These are phyloP conservation scores for Avicennia marina DNA, from an alignment of 257 asterid genomes.

Conservation along the genomic window DNA sequence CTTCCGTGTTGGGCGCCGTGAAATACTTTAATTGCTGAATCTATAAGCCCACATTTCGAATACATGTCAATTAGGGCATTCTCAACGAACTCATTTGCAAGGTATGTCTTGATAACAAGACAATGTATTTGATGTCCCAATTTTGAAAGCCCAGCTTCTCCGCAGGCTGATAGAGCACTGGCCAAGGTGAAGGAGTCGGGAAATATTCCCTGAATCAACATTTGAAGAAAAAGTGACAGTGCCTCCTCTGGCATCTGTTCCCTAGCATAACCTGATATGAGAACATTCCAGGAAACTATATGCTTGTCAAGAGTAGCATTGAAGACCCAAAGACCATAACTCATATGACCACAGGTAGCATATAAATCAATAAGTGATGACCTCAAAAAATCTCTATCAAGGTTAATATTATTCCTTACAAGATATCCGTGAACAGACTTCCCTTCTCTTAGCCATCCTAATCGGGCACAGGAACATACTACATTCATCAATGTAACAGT, in stretches of 20 bases:
- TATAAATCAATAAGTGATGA: constrained; percentile 75
- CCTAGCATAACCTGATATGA: constrained; percentile 69
- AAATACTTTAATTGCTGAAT: constrained; percentile 49
- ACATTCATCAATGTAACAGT: constrained; percentile 68
- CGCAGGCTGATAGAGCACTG: constrained; percentile 73
- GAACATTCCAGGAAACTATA: constrained; percentile 74
- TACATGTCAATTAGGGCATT: constrained; percentile 81
- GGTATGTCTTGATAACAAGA: constrained; percentile 41
- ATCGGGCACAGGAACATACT: constrained; percentile 71
- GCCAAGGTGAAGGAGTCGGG: constrained; percentile 74
- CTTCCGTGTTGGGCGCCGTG: constrained; percentile 26
- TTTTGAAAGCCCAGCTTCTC: constrained; percentile 41
- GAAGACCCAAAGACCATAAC: constrained; percentile 39
- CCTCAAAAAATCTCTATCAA: constrained; percentile 51
- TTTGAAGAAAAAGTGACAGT: constrained; percentile 52
- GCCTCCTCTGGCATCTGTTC: constrained; percentile 57
- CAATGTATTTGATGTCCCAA: constrained; percentile 70
- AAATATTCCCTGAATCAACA: constrained; percentile 45
- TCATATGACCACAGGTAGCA: constrained; percentile 59
- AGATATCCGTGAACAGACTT: constrained; percentile 63
- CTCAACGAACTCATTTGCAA: constrained; percentile 58
- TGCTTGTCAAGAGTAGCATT: constrained; percentile 38
- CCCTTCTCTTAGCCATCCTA: constrained; percentile 65
- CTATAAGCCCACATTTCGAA: constrained; percentile 55
- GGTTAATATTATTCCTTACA: constrained; percentile 37